Conservation (phyloP, 805 yeast species). For the Spathaspora gorwiae region DNA sequence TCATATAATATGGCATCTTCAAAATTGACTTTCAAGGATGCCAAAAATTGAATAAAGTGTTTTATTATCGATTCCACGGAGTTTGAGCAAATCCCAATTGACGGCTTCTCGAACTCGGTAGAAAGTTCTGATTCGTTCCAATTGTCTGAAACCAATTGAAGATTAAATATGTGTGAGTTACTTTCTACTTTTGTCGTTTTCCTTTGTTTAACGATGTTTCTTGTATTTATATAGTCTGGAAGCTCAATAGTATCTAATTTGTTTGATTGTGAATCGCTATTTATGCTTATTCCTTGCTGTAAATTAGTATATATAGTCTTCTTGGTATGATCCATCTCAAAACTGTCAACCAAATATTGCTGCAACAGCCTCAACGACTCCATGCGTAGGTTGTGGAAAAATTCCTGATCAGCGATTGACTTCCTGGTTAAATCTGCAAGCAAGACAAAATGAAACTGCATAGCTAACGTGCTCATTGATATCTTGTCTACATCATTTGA, state of each 20-base stretch:
- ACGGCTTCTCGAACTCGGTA: neutral
- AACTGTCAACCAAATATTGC: slow-evolving; percentile 13
- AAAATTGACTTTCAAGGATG: slow-evolving; percentile 6
- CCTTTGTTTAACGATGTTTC: slow-evolving; percentile 16
- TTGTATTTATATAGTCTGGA: slow-evolving; percentile 35
- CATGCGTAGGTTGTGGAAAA: slow-evolving; percentile 4
- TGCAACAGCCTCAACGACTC: slow-evolving; percentile 11
- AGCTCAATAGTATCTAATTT: slow-evolving; percentile 28
- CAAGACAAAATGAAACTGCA: slow-evolving; percentile 27
- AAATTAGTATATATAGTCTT: too few relatives aligned
- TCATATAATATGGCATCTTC: neutral
- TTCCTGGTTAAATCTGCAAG: slow-evolving; percentile 12
- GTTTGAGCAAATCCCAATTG: slow-evolving; percentile 9
- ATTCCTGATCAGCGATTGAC: neutral
- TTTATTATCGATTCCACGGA: slow-evolving; percentile 18
- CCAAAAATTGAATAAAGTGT: slow-evolving; percentile 7
- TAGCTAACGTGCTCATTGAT: slow-evolving; percentile 18
- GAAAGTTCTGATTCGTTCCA: slow-evolving; percentile 5
- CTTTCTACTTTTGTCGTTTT: neutral
- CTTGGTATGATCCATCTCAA: neutral
- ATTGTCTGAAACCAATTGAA: slow-evolving; percentile 5
- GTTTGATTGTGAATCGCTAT: neutral
- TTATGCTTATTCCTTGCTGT: too few relatives aligned
- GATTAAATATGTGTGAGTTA: slow-evolving; percentile 1
- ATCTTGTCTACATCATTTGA: slow-evolving; percentile 33